A percentile compares a stretch with the other conserved stretches of the same genome.
Evolutionary conservation across 495 filamentous ascomycete genomes (phyloP).

Genomic region (Tuber magnatum): DNA sequence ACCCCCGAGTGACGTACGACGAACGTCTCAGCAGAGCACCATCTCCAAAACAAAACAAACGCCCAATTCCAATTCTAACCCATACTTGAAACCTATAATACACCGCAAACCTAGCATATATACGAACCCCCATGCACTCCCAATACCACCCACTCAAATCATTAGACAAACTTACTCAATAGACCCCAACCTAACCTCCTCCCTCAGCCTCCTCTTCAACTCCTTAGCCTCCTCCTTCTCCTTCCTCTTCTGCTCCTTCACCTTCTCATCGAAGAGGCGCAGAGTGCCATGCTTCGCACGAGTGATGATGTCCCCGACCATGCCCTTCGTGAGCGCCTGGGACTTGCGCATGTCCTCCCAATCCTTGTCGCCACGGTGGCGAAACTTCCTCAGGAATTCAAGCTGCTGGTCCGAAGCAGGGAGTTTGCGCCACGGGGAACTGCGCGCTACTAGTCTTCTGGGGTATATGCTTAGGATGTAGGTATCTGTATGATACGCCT

Average conservation of each 20-base stretch:
- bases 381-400: constrained; percentile 61
- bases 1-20: background rate
- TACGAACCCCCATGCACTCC: background rate
- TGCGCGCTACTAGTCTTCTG: constrained; percentile 50
- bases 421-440: constrained; percentile 58
- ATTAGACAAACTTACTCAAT: background rate
- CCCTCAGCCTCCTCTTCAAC: background rate
- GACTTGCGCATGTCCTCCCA: background rate
- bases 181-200: constrained; percentile 8
- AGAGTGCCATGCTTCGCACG: constrained; percentile 76
- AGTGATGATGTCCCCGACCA: constrained; percentile 85
- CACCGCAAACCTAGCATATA: background rate
- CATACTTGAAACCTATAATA: background rate
- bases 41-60: background rate
- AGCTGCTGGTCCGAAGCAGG: constrained; percentile 66
- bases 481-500: constrained; percentile 43
- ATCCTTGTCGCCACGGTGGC: constrained; percentile 46
- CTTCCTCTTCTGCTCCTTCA: constrained; percentile 11
- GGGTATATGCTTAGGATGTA: constrained; percentile 62
- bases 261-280: constrained; percentile 5
- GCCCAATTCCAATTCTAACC: background rate
- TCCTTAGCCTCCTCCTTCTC: constrained; percentile 11
- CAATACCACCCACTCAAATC: background rate
- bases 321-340: constrained; percentile 60
- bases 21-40: background rate